Percentiles rank a stretch among this genome's conserved stretches.
phyloP scores from a whole-genome alignment of 108 stramenopile genomes.

The Parmales sp. region DNA sequence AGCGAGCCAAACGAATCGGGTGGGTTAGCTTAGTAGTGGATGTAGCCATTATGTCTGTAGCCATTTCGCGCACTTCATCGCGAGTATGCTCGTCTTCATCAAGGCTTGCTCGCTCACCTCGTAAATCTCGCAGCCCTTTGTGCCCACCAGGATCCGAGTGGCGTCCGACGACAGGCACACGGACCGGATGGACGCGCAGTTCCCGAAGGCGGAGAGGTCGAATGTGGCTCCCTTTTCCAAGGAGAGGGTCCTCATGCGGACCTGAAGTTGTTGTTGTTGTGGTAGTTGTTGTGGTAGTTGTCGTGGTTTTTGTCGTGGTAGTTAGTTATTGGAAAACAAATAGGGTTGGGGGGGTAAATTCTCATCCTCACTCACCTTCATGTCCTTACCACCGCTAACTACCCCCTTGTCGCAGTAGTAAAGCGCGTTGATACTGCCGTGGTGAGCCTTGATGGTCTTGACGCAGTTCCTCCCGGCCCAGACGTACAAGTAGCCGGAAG shows the following conservation, averaged over 20 bases:
- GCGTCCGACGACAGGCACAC: slow-evolving; percentile 29
- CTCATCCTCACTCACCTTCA: too few species aligned
- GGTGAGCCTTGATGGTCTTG: slow-evolving; percentile 33
- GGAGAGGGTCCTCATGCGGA: slow-evolving; percentile 31
- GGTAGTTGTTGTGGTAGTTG: too few species aligned
- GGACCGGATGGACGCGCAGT: slow-evolving; percentile 18
- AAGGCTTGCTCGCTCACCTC: too few species aligned
- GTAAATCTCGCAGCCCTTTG: slow-evolving; percentile 33
- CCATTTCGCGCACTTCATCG: too few species aligned
- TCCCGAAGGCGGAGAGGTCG: slow-evolving; percentile 22
- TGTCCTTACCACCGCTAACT: slow-evolving; percentile 39
- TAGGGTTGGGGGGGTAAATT: too few species aligned
- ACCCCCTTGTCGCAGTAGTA: slow-evolving; percentile 19
- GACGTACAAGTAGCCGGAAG: slow-evolving; percentile 29
- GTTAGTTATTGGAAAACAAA: too few species aligned
- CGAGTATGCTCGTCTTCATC: too few species aligned
- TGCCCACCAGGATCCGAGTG: slow-evolving; percentile 36
- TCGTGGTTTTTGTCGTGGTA: too few species aligned
- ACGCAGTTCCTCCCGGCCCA: slow-evolving; percentile 28
- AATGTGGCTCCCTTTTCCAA: slow-evolving; percentile 34
- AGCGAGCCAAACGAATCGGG: too few species aligned
- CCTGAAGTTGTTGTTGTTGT: too few species aligned
- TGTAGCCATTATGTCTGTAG: too few species aligned
- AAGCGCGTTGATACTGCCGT: slow-evolving; percentile 28
- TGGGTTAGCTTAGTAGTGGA: too few species aligned